Percentiles rank a stretch among this genome's conserved stretches.
Conservation (phyloP, 2,329 filamentous ascomycete genomes). For the Chaetomiaceae sp. region DNA sequence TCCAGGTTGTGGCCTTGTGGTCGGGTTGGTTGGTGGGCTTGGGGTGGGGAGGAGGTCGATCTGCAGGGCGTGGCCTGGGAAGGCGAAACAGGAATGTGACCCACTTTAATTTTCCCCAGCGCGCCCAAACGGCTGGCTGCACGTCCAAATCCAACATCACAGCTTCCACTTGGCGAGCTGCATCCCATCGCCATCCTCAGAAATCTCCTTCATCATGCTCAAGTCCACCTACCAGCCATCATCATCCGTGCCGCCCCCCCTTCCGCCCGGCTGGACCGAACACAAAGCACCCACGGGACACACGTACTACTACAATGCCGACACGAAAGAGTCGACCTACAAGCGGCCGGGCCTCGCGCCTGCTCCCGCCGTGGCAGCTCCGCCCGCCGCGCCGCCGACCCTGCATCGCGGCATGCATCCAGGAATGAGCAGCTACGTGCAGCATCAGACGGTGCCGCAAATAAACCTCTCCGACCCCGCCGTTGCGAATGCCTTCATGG, state of each 20-base stretch:
- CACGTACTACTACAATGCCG: constrained; percentile 79
- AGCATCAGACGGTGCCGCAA: constrained; percentile 37
- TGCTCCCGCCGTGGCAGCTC: neutral
- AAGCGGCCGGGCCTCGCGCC: constrained; percentile 56
- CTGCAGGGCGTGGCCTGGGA: too few species aligned
- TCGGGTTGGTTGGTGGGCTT: too few species aligned
- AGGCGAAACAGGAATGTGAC: too few species aligned
- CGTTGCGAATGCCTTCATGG: constrained; percentile 57
- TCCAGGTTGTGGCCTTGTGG: too few species aligned
- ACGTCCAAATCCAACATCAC: neutral
- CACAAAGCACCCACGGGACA: constrained; percentile 86
- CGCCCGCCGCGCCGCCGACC: neutral
- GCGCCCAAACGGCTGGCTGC: neutral
- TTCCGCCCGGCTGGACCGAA: constrained; percentile 85
- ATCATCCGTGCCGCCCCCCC: constrained; percentile 45
- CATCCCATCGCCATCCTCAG: neutral
- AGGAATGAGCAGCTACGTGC: constrained; percentile 34
- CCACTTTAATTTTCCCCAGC: neutral
- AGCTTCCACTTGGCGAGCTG: neutral
- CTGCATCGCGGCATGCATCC: too few species aligned
- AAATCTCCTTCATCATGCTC: constrained; percentile 48
- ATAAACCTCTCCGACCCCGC: constrained; percentile 48
- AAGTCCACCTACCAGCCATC: constrained; percentile 71
- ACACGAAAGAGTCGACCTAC: constrained; percentile 83
- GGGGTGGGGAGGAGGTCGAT: too few species aligned